Evolutionary conservation across 139 green algal species (phyloP).

Genomic region (Dunaliella sp.): DNA sequence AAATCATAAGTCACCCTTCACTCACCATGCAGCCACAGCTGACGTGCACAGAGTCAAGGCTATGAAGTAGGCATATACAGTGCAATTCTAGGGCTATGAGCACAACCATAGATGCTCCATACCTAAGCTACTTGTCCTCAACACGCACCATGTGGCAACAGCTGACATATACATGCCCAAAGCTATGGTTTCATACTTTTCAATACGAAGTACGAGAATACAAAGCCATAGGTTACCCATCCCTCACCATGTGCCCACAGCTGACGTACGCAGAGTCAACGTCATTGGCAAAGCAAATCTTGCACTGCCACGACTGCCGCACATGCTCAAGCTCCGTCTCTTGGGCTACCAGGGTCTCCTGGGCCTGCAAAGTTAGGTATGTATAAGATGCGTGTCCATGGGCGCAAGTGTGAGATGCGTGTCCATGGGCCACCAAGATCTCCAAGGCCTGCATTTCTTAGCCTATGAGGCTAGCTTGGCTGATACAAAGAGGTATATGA

Average conservation of each 20-base stretch:
- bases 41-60: constrained; percentile 48
- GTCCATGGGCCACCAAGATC: background rate
- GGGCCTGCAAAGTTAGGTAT: background rate
- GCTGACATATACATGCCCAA: background rate
- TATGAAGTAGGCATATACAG: no score
- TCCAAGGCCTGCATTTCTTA: background rate
- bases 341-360: constrained; percentile 3
- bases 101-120: no score
- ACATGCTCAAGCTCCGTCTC: constrained; percentile 30
- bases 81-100: no score
- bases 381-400: background rate
- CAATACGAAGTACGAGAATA: no score
- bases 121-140: no score
- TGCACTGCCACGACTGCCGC: constrained; percentile 45
- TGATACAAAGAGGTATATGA: background rate
- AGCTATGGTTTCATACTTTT: no score
- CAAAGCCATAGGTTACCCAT: no score
- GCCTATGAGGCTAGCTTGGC: background rate
- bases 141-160: background rate
- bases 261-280: constrained; percentile 47
- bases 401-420: no score
- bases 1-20: no score
- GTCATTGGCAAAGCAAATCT: constrained; percentile 60
- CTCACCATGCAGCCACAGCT: constrained; percentile 63
- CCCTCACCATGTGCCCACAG: constrained; percentile 62